Evolutionary conservation across 495 filamentous ascomycete genomes (phyloP).

Genomic region (Aspergillus baeticus): DNA sequence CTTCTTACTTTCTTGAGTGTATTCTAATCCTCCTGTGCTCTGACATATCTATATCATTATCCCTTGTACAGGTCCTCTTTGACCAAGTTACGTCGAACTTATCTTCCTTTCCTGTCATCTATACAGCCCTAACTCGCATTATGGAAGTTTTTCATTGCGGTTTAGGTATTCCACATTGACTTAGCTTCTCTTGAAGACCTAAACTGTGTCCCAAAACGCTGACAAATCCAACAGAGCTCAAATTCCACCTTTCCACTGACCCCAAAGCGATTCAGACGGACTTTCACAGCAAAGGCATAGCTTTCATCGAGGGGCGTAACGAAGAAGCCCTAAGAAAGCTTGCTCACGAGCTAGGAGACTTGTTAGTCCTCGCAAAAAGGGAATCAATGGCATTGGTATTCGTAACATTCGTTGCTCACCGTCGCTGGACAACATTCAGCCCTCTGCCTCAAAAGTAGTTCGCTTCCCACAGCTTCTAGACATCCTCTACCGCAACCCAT

Average conservation of each 20-base stretch:
- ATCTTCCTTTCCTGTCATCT: too few species aligned
- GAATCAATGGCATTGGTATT: slow-evolving; percentile 2
- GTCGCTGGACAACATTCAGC: slow-evolving; percentile 9
- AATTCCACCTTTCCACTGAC: slow-evolving; percentile 4
- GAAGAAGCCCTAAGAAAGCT: slow-evolving; percentile 4
- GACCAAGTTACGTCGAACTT: too few species aligned
- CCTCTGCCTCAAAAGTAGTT: slow-evolving; percentile 8
- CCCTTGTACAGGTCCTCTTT: too few species aligned
- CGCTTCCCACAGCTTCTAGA: slow-evolving; percentile 6
- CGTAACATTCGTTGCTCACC: slow-evolving; percentile 9
- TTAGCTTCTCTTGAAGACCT: not conserved
- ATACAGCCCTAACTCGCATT: not conserved
- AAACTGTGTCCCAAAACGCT: not conserved
- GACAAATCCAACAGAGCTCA: not conserved
- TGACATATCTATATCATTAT: too few species aligned
- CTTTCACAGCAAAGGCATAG: slow-evolving; percentile 10
- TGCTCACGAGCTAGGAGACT: slow-evolving; percentile 9
- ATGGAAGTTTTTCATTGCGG: slow-evolving; percentile 6
- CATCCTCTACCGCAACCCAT: slow-evolving; percentile 10
- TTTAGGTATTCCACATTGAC: slow-evolving; percentile 3
- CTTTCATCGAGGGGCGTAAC: slow-evolving; percentile 10
- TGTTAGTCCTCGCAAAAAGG: slow-evolving; percentile 10
- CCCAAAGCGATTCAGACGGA: not conserved
- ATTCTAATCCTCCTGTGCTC: not conserved
- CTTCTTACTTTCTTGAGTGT: not conserved